phyloP scores from a whole-genome alignment of 164 flowering plant species.

The Malania oleifera region DNA sequence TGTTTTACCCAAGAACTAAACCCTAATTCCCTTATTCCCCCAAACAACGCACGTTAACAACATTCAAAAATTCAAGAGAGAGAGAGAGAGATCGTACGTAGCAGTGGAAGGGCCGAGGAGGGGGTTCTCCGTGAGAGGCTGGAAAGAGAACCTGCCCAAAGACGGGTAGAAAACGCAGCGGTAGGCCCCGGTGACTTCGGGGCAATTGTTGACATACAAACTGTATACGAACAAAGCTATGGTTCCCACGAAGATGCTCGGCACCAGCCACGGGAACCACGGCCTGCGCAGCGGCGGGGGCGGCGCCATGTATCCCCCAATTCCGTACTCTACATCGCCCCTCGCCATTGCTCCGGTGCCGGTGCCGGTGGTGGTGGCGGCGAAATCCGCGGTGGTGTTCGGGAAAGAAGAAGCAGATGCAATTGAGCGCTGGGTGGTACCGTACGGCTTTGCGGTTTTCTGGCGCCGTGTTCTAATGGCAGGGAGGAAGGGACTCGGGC shows the following conservation, averaged over 20 bases:
- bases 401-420: not conserved
- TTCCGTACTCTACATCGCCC: no score
- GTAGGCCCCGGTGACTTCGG: slow-evolving; percentile 1
- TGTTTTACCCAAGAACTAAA: no score
- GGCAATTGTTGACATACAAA: slow-evolving; percentile 47
- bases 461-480: no score
- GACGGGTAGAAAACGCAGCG: slow-evolving; percentile 19
- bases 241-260: slow-evolving; percentile 25
- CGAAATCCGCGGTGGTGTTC: slow-evolving; percentile 10
- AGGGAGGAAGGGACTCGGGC: no score
- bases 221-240: slow-evolving; percentile 24
- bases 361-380: slow-evolving; percentile 9
- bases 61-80: no score
- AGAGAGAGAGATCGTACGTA: slow-evolving; percentile 30
- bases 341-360: slow-evolving; percentile 12
- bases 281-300: slow-evolving; percentile 14
- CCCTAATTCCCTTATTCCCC: no score
- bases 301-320: no score
- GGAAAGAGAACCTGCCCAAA: slow-evolving; percentile 42
- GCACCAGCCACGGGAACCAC: slow-evolving; percentile 44
- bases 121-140: slow-evolving; percentile 33
- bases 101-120: slow-evolving; percentile 41
- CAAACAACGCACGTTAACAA: no score
- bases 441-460: no score
- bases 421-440: not conserved